Evolutionary conservation across 2,329 filamentous ascomycete genomes (phyloP).

Genomic region (Scedosporium aurantiacum): DNA sequence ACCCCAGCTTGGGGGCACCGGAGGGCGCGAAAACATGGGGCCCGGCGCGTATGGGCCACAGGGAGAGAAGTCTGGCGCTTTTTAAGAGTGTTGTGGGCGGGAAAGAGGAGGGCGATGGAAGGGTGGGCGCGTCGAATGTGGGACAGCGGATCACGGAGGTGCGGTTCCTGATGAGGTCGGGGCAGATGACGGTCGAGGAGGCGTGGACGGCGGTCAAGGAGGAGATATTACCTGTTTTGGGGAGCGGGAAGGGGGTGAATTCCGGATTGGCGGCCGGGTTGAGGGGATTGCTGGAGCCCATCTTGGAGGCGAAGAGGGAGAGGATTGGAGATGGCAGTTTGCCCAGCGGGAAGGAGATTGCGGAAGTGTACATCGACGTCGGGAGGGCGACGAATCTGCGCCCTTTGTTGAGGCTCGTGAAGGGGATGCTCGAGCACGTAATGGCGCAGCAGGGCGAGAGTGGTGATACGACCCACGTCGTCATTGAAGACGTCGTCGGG

Average conservation of each 20-base stretch:
- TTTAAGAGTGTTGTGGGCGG: neutral
- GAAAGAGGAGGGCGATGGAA: neutral
- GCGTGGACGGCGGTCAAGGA: neutral
- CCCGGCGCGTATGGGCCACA: neutral
- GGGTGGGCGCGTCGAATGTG: neutral
- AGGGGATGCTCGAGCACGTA: constrained; percentile 3
- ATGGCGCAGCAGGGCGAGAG: neutral
- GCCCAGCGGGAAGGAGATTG: constrained; percentile 7
- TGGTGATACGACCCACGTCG: neutral
- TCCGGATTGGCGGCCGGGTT: neutral
- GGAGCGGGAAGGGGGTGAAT: neutral
- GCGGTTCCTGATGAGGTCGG: neutral
- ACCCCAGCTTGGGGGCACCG: neutral
- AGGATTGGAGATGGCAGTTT: neutral
- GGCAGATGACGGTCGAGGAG: neutral
- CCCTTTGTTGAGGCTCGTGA: constrained; percentile 6
- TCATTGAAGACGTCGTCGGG: neutral
- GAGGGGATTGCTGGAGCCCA: neutral
- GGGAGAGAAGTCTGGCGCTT: neutral
- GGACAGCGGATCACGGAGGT: neutral
- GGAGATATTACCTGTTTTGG: neutral
- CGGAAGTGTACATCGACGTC: constrained; percentile 4
- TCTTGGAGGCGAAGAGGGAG: constrained; percentile 3
- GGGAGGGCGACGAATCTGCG: neutral
- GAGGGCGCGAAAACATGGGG: neutral